Evolutionary conservation across 345 rosid genomes (phyloP), one percentile per base, ranked within the genome.

Genomic region (Gossypium thurberi): DNA sequence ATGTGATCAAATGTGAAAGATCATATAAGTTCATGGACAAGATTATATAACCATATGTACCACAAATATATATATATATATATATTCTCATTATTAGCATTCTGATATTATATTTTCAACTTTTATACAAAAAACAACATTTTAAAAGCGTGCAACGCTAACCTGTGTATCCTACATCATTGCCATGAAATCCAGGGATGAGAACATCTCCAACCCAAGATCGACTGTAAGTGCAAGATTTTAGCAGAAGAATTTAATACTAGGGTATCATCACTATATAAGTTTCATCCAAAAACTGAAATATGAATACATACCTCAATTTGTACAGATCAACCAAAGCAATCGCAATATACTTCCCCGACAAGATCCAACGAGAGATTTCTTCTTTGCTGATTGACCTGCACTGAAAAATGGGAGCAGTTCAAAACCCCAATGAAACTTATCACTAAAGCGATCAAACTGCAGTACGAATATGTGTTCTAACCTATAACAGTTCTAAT

Each of bases 281-380:
- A 67, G 57, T 42, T 58, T 53, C 55, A 60, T 44, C 28, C 52
- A 33, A 48, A n/a, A 70, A 58, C 61, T 23, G 42, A 64, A 15
- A 71, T 47, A 17, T 68, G 40, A 59, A 72, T 58, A 58, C 42
- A 65, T 74, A 93, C 99, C 96, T 89, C 79, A 89, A 84, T 82
- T 91, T 95, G 79, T 84, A 86, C 75, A 91, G 97, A 79, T 95
- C 93, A 72, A 95, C 98, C 79, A 95, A 84, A 1, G 97, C 99
- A 83, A 95, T 93, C 23, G 85, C 96, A 68, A 93, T 81, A 79
- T 85, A 88, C 61, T 85, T 87, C 80, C 97, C 99, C 1, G 94
- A 92, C 79, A 87, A 83, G 50, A 95, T 87, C 81, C 89, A 79
- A 58, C 71, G 79, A 66, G 97, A 84, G 74, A 95, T 85, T 77